Evolutionary conservation across 2,329 filamentous ascomycete species (phyloP), one percentile per base, ranked within the genome.

Genomic region (Atkinsonella hypoxylon): DNA sequence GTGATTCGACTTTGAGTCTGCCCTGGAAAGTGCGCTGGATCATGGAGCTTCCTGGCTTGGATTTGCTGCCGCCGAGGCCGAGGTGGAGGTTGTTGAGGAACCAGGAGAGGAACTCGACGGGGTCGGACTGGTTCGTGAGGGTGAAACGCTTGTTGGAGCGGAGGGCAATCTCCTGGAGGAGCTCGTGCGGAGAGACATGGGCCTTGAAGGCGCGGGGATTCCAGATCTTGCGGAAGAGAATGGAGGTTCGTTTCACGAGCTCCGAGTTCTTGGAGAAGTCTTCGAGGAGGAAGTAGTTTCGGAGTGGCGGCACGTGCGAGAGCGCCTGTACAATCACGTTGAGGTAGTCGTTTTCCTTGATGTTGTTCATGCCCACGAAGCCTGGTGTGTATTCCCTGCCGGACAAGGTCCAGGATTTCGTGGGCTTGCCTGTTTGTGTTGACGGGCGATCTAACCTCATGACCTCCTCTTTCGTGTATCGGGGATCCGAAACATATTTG

Each of bases 361-460:
- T 96, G 70, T 98, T 98, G 76, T 98, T 98, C 87, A 98, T 94
- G 57, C 93, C 93, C 54, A 98, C 89, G 64, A 90, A 98, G 6
- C 93, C 91, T 18, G 93, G 93, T 57, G 84, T 84, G 69, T 98
- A 98, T 64, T 86, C 82, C 67, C 85, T 87, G 55, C 89, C 89
- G 47, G 76, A 75, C 41, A 97, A 76, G 61, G 95, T 91, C 52
- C 52, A 53, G 18, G 49, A 51, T 17, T 51, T 51, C 2, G 42
- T 43, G 78, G 84, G 89, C 43, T 81, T 79, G 10, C 34, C 18
- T 10, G 34, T 47, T 34, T 47, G 36, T 36, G 41, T n/a, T 11
- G 47, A 4, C 17, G 51, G 15, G 49, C 82, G 79, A 69, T 97
- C 93, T 57, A 97, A 71, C 60, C 81, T 81, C 60, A 81, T 76